Evolutionary conservation across 2,329 filamentous ascomycete species (phyloP).

Genomic region (Rhynchosporium secalis): DNA sequence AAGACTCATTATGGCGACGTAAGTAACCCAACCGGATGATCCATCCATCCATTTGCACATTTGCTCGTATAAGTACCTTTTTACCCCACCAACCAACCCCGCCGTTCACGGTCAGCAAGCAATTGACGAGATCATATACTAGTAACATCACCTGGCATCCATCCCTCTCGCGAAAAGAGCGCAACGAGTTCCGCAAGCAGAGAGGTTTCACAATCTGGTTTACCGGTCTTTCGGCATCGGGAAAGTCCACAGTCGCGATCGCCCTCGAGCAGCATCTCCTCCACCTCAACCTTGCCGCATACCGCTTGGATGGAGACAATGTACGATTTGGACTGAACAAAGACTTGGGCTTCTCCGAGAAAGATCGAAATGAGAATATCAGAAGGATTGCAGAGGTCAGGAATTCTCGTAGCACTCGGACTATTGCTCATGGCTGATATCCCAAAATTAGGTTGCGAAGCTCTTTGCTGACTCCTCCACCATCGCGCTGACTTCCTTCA

Average conservation of each 20-base stretch:
- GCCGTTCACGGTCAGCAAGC: conserved; percentile 17
- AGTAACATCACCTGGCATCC: conserved; percentile 92
- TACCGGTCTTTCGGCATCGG: conserved; percentile 91
- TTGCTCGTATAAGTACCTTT: background rate
- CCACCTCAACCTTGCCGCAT: conserved; percentile 77
- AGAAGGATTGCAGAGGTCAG: conserved; percentile 81
- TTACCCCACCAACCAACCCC: conserved; percentile 36
- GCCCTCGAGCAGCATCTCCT: conserved; percentile 96
- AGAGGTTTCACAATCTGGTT: conserved; percentile 96
- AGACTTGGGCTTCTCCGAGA: conserved; percentile 91
- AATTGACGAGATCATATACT: conserved; percentile 19
- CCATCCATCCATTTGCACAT: background rate
- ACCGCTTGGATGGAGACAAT: conserved; percentile 97
- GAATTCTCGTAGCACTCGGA: background rate
- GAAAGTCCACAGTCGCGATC: conserved; percentile 95
- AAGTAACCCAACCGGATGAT: conserved; percentile 7
- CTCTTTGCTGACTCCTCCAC: conserved; percentile 90
- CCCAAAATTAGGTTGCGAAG: conserved; percentile 72
- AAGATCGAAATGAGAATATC: conserved; percentile 97
- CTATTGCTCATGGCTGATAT: background rate
- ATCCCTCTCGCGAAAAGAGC: conserved; percentile 73
- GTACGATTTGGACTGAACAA: conserved; percentile 98
- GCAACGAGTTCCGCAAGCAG: conserved; percentile 74
- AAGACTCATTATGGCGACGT: conserved; percentile 34
- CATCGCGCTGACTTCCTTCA: conserved; percentile 92